These are phyloP conservation scores for Akanthomyces uredinophilus DNA, from an alignment of 2,329 filamentous ascomycete genomes.

Conservation along the genomic window DNA sequence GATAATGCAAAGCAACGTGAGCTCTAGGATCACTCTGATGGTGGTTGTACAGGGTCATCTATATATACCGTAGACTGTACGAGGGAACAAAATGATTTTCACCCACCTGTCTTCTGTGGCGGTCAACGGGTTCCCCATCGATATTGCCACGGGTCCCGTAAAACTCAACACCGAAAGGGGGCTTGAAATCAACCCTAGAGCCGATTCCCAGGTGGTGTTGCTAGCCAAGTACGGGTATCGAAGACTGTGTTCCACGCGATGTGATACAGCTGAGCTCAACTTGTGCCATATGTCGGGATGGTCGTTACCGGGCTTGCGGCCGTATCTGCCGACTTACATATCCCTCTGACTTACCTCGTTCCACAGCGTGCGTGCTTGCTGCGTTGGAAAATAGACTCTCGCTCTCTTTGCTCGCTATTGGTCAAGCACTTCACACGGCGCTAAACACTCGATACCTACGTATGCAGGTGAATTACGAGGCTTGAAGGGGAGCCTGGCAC, in stretches of 20 bases:
- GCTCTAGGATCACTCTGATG: background rate
- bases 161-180: background rate
- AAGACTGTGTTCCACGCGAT: background rate
- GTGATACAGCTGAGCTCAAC: background rate
- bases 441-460: background rate
- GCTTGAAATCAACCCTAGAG: background rate
- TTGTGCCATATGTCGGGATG: background rate
- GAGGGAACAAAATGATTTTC: background rate
- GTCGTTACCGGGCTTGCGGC: background rate
- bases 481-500: background rate
- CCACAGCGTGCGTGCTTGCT: background rate
- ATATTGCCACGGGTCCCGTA: background rate
- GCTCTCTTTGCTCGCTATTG: background rate
- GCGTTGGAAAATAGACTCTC: background rate
- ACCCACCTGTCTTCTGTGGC: background rate
- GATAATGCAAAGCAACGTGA: background rate
- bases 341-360: background rate
- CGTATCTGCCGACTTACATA: constrained; percentile 4
- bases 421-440: background rate
- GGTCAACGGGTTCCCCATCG: background rate
- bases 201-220: background rate
- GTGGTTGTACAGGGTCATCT: background rate
- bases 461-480: background rate
- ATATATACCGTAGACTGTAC: background rate
- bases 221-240: background rate